Evolutionary conservation across 2,329 filamentous ascomycete genomes (phyloP), one percentile per base, ranked within the genome.

Genomic region (Talaromyces sp.): DNA sequence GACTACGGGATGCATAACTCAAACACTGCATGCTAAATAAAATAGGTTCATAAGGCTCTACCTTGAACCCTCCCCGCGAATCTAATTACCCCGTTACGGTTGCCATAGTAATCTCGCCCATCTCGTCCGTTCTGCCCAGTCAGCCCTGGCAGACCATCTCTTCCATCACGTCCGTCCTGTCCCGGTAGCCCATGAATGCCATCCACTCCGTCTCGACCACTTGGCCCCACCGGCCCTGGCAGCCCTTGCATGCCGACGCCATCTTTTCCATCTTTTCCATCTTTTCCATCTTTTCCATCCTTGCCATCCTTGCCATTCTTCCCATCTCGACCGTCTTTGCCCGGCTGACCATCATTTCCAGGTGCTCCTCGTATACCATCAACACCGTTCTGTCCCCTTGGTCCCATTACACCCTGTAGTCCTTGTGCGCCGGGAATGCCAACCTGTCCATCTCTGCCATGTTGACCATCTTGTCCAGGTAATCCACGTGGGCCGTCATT

Each of bases 41-140:
- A 66, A 67, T 37, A 75, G 73, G 17, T 19, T 56, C 52, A 56
- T 56, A 13, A 6, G 3, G 17, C 52, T 56, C 17, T 3, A 37
- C 52, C 52, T 37, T 56, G 52, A 56, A 56, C 37, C 37, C 52
- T 56, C 52, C 31, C 52, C 7, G 17, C 4, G n/a, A 56, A 56
- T 25, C 52, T 56, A 37, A 56, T 22, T 35, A 56, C 31, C 22
- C 15, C 22, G 37, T 56, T 37, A 56, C 31, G 52, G 37, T 39
- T 37, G 22, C 37, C 22, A 13, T 56, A 19, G 13, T 37, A 1
- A 56, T 39, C 27, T 31, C 31, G 52, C 37, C 52, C 52, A 9
- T 56, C 52, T 19, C 52, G 52, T 56, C 52, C 52, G 31, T 56
- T 39, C 33, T 37, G 52, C 31, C 52, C 31, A 3, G 31, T 9